These are phyloP conservation scores for Litchi chinensis DNA, from an alignment of 345 rosid species.

Conservation along the genomic window DNA sequence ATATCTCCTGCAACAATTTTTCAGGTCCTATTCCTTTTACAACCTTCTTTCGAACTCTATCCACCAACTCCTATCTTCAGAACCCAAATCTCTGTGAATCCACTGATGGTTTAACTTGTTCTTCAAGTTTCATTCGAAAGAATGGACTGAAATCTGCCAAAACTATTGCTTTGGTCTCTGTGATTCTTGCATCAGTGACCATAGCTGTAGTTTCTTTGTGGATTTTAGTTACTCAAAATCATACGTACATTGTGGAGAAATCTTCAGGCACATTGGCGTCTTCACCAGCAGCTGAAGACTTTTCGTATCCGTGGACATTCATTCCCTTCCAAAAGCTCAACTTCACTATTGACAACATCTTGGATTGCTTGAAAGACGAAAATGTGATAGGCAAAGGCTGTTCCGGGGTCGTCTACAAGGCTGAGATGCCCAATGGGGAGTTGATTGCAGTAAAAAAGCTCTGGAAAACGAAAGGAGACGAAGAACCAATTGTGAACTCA, in stretches of 20 bases:
- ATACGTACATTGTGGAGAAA: conserved; percentile 55
- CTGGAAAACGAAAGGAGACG: conserved; percentile 69
- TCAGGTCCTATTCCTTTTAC: conserved; percentile 91
- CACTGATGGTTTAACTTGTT: conserved; percentile 72
- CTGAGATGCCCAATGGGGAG: conserved; percentile 82
- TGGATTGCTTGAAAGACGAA: conserved; percentile 74
- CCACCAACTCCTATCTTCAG: conserved; percentile 61
- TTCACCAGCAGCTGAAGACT: conserved; percentile 64
- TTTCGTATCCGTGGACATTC: conserved; percentile 95
- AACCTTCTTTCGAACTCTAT: conserved; percentile 76
- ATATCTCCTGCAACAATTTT: conserved; percentile 86
- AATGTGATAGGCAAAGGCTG: conserved; percentile 95
- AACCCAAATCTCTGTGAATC: conserved; percentile 71
- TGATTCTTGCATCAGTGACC: conserved; percentile 62
- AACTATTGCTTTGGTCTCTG: conserved; percentile 65
- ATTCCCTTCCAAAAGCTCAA: conserved; percentile 87
- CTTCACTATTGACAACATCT: conserved; percentile 71
- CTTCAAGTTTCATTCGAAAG: conserved; percentile 42
- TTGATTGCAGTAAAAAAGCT: conserved; percentile 86
- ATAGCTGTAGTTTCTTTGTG: conserved; percentile 61
- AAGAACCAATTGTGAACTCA: conserved; percentile 60
- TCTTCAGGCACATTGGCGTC: conserved; percentile 43
- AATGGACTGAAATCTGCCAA: conserved; percentile 65
- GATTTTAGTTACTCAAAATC: conserved; percentile 63
- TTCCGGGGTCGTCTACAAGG: conserved; percentile 88